phyloP scores from a whole-genome alignment of 768 basidiomycete genomes.

The Russula foetens region DNA sequence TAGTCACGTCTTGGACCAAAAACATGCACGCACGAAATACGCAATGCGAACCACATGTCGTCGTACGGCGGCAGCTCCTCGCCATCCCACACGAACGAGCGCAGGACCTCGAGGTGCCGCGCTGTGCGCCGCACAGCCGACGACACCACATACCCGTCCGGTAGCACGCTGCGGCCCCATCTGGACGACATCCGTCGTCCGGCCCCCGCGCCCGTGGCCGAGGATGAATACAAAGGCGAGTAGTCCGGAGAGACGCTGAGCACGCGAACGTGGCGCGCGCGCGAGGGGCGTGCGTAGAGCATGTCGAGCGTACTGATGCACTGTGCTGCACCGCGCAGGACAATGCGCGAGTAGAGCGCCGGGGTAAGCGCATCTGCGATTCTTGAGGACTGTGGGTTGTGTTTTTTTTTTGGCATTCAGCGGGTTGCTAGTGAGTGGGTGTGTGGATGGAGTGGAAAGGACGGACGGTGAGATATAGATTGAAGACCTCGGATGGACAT shows the following conservation, averaged over 20 bases:
- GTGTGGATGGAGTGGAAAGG: too few relatives aligned
- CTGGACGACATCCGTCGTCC: too few relatives aligned
- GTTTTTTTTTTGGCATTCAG: too few relatives aligned
- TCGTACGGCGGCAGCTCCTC: slow-evolving; percentile 54
- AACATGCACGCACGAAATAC: slow-evolving; percentile 43
- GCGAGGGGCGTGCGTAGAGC: slow-evolving; percentile 44
- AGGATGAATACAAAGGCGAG: not conserved
- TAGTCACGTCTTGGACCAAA: not conserved
- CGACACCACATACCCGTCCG: slow-evolving; percentile 34
- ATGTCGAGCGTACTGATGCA: slow-evolving; percentile 57
- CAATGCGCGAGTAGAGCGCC: slow-evolving; percentile 51
- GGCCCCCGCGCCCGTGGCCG: too few relatives aligned
- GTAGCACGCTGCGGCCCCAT: slow-evolving; percentile 26
- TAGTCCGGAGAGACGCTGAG: slow-evolving; percentile 41
- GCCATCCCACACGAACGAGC: slow-evolving; percentile 63
- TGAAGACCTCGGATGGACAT: slow-evolving; percentile 46
- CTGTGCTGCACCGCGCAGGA: slow-evolving; percentile 47
- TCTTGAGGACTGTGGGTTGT: slow-evolving; percentile 38
- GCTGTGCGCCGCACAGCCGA: slow-evolving; percentile 43
- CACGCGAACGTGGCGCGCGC: slow-evolving; percentile 61
- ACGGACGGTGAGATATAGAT: slow-evolving; percentile 52
- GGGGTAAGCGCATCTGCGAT: slow-evolving; percentile 47
- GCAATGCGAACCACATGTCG: slow-evolving; percentile 72
- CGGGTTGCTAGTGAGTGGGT: too few relatives aligned
- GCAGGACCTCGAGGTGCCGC: slow-evolving; percentile 50